phyloP scores from a whole-genome alignment of 2,329 filamentous ascomycete genomes.

The Leptodontidium sp. region DNA sequence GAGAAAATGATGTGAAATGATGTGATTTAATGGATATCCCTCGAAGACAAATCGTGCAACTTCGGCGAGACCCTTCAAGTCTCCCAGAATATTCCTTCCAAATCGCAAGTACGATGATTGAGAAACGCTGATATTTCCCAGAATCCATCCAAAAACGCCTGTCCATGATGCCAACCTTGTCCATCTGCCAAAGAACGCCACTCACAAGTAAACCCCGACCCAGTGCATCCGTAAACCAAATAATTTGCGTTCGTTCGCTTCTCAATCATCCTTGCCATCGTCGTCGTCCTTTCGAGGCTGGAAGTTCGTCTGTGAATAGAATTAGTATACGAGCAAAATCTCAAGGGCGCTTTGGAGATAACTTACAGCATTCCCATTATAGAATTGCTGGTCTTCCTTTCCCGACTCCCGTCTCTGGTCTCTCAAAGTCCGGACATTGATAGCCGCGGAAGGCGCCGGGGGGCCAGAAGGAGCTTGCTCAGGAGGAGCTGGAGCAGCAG shows the following conservation, averaged over 20 bases:
- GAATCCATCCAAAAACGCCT: neutral
- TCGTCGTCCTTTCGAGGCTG: constrained; percentile 44
- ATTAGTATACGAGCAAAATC: neutral
- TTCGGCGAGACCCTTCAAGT: too few species aligned
- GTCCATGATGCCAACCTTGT: neutral
- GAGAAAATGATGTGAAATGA: neutral
- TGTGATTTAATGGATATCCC: neutral
- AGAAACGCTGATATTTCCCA: too few species aligned
- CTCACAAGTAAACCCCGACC: neutral
- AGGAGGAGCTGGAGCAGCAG: constrained; percentile 35
- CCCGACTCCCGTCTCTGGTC: constrained; percentile 58
- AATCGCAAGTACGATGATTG: too few species aligned
- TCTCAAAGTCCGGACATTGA: constrained; percentile 58
- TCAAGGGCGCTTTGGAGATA: neutral
- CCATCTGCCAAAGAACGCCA: neutral
- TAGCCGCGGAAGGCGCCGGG: constrained; percentile 46
- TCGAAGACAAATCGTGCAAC: too few species aligned
- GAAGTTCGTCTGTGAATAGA: constrained; percentile 41
- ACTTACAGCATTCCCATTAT: constrained; percentile 88
- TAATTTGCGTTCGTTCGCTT: neutral
- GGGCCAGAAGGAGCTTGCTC: constrained; percentile 17
- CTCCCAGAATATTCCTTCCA: too few species aligned
- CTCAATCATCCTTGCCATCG: constrained; percentile 38
- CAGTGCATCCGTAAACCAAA: neutral
- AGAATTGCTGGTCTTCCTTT: constrained; percentile 73